phyloP scores from a whole-genome alignment of 2,329 filamentous ascomycete genomes.

The Beauveria rudraprayagi region DNA sequence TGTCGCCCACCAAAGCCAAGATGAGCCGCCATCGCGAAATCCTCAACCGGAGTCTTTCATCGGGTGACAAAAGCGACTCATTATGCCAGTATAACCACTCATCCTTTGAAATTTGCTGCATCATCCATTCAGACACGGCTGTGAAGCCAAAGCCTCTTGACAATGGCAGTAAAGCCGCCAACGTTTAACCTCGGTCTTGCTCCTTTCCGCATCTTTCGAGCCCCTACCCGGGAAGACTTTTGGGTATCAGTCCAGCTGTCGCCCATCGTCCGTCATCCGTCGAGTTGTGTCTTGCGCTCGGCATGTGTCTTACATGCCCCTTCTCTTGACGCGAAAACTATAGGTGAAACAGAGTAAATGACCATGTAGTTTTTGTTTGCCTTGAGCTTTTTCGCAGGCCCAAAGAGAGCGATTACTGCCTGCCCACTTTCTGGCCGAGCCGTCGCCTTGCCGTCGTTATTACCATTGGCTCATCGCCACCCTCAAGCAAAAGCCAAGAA shows the following conservation, averaged over 20 bases:
- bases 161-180: slow-evolving; percentile 35
- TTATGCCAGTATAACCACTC: slow-evolving; percentile 31
- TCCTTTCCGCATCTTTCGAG: slow-evolving; percentile 29
- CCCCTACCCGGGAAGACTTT: slow-evolving; percentile 36
- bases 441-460: slow-evolving; percentile 42
- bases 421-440: slow-evolving; percentile 49
- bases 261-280: slow-evolving; percentile 25
- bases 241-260: slow-evolving; percentile 50
- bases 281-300: slow-evolving; percentile 40
- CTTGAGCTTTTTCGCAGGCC: slow-evolving; percentile 34
- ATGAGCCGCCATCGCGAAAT: slow-evolving; percentile 26
- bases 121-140: slow-evolving; percentile 38
- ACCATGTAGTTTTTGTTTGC: slow-evolving; percentile 18
- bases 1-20: background rate
- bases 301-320: slow-evolving; percentile 53
- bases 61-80: slow-evolving; percentile 43
- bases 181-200: slow-evolving; percentile 30
- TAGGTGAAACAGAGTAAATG: slow-evolving; percentile 28
- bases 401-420: slow-evolving; percentile 40
- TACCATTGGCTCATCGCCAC: slow-evolving; percentile 32
- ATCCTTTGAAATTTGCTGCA: slow-evolving; percentile 30
- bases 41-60: slow-evolving; percentile 45
- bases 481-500: slow-evolving; percentile 44
- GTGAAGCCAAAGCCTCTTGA: slow-evolving; percentile 47
- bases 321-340: slow-evolving; percentile 53